A percentile compares a stretch with the other conserved stretches of the same genome.
phyloP scores from a whole-genome alignment of 202 grass and related monocot genomes.

The Setaria viridis region DNA sequence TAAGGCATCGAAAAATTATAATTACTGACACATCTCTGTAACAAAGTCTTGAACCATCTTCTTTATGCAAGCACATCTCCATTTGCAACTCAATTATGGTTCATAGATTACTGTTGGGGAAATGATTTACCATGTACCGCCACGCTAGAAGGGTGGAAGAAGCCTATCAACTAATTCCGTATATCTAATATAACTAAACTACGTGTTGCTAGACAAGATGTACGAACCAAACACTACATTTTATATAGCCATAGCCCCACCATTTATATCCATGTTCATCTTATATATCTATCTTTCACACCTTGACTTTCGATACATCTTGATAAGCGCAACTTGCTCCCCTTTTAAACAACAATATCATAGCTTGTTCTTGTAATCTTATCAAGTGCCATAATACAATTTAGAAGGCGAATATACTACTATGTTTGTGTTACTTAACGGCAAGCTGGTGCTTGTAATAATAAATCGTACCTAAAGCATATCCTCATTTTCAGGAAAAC shows the following conservation, averaged over 20 bases:
- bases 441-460: not conserved
- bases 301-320: not conserved
- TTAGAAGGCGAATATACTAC: not conserved
- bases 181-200: not conserved
- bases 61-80: too few relatives aligned
- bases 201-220: not conserved
- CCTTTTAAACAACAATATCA: not conserved
- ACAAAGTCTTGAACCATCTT: too few relatives aligned
- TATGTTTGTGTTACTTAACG: not conserved
- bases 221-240: not conserved
- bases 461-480: not conserved
- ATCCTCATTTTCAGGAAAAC: not conserved
- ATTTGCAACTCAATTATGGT: too few relatives aligned
- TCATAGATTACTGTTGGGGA: too few relatives aligned
- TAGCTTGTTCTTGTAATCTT: not conserved
- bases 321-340: not conserved
- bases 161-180: too few relatives aligned
- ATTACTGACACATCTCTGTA: too few relatives aligned
- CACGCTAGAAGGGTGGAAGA: too few relatives aligned
- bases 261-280: not conserved
- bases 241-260: not conserved
- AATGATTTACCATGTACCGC: too few relatives aligned
- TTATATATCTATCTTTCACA: not conserved
- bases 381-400: not conserved
- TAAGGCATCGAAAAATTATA: too few relatives aligned